Evolutionary conservation across 805 yeast species (phyloP).

Genomic region (Diddensiella transvaalensis): DNA sequence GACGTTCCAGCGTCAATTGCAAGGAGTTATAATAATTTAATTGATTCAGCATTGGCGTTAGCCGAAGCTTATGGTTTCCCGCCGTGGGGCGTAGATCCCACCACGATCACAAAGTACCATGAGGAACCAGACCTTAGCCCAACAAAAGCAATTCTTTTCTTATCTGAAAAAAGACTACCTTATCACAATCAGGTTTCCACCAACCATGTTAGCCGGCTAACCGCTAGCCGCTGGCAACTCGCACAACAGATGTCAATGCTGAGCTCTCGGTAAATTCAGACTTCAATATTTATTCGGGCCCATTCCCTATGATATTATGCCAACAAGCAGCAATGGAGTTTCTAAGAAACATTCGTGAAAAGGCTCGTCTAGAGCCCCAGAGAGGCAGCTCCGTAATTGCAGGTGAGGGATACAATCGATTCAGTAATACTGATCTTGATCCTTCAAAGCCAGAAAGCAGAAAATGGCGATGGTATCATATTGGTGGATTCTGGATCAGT

Average conservation of each 20-base stretch:
- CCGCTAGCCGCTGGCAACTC: not conserved
- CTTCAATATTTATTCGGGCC: not conserved
- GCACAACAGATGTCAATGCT: not conserved
- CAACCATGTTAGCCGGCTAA: not conserved
- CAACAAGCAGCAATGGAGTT: not conserved
- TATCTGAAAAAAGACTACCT: not conserved
- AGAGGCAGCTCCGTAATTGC: not conserved
- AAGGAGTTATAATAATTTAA: too few relatives aligned
- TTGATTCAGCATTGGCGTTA: too few relatives aligned
- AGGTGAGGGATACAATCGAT: slow-evolving; percentile 9
- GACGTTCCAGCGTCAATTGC: too few relatives aligned
- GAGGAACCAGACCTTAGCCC: too few relatives aligned
- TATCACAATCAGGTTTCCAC: not conserved
- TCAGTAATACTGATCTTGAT: slow-evolving; percentile 15
- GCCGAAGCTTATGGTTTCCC: too few relatives aligned
- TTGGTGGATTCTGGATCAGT: slow-evolving; percentile 17
- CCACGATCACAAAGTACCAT: too few relatives aligned
- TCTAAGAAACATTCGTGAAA: not conserved
- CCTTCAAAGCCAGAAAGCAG: slow-evolving; percentile 16
- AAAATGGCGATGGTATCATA: slow-evolving; percentile 19
- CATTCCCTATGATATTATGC: not conserved
- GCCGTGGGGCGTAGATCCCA: too few relatives aligned
- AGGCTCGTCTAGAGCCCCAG: not conserved
- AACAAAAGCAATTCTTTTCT: not conserved
- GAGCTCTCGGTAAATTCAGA: not conserved